Base-by-base conservation (phyloP, 805 yeast species). In the Spathaspora hagerdaliae region DNA sequence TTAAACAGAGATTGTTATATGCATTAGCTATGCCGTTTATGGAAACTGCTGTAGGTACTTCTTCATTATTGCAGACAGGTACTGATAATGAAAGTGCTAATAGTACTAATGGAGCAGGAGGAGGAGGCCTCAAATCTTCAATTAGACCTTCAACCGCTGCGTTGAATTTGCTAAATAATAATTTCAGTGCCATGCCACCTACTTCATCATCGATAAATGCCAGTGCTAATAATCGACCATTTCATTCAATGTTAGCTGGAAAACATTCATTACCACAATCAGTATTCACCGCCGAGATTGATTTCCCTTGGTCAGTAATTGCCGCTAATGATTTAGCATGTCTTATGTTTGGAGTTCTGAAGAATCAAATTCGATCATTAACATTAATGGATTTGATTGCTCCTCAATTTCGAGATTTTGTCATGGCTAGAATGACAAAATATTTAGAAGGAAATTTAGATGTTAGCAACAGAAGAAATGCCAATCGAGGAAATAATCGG, bases 301-400 rank as follows among this genome's bases (percentile, higher is more conserved):
- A 77, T 11, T 75, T 77, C 40, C 97, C 97, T 0, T 91, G 94
- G 91, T 67, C 72, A 27, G 76, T 91, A 41, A 80, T 79, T 56
- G 91, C 95, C 6, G 89, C 95, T 12, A 91, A 92, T 60, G 97
- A 91, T 64, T 71, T 90, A 52, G 96, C 96, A 0, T 87, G 96
- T 58, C 71, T 89, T 48, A 81, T 87, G 69, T 87, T 91, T 65
- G 97, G 97, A 13, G 80, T 87, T 3, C 81, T 88, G 39, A 79
- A 82, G 56, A 73, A 71, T 33, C 82, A 82, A 27, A 69, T 89
- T 32, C 75, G 77, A 33, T 73, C 83, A 13, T 63, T 84, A 42
- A 79, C 88, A 0, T 70, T 91, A 32, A 71, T 88, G 69, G 96
- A 87, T 62, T 73, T 89, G 52, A 81, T 86, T 32, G 87, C 90